Evolutionary conservation across 202 grass and related monocot species (phyloP).

Genomic region (Panicum virgatum): DNA sequence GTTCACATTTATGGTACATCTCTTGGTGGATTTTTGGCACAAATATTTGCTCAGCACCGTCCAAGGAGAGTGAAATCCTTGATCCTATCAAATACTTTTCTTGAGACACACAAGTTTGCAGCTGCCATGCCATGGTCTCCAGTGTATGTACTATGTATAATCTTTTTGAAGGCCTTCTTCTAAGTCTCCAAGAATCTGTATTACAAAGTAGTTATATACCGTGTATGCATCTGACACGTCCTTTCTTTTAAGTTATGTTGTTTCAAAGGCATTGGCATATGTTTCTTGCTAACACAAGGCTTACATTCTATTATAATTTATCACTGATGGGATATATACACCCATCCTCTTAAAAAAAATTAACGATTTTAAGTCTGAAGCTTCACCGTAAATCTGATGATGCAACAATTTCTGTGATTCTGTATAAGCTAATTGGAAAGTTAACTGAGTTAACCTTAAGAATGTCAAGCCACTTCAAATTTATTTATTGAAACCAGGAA

Average conservation of each 20-base stretch:
- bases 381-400: background rate
- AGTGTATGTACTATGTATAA: conserved; percentile 78
- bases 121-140: conserved; percentile 95
- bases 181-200: background rate
- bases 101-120: conserved; percentile 94
- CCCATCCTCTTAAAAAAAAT: background rate
- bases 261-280: background rate
- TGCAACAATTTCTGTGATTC: conserved; percentile 27
- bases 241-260: background rate
- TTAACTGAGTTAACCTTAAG: background rate
- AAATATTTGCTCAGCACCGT: conserved; percentile 92
- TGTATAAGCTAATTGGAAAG: no score
- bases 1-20: conserved; percentile 98
- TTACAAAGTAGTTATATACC: conserved; percentile 21
- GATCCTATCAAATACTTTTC: conserved; percentile 90
- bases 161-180: conserved; percentile 14
- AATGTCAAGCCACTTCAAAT: background rate
- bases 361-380: conserved; percentile 6
- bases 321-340: background rate
- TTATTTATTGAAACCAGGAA: background rate
- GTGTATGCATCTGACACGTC: background rate
- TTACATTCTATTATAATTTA: background rate
- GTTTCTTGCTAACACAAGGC: background rate
- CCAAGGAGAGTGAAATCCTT: conserved; percentile 93
- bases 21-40: conserved; percentile 95